Conservation (phyloP, 2,329 filamentous ascomycete genomes). For the Trichoderma asperellum region DNA sequence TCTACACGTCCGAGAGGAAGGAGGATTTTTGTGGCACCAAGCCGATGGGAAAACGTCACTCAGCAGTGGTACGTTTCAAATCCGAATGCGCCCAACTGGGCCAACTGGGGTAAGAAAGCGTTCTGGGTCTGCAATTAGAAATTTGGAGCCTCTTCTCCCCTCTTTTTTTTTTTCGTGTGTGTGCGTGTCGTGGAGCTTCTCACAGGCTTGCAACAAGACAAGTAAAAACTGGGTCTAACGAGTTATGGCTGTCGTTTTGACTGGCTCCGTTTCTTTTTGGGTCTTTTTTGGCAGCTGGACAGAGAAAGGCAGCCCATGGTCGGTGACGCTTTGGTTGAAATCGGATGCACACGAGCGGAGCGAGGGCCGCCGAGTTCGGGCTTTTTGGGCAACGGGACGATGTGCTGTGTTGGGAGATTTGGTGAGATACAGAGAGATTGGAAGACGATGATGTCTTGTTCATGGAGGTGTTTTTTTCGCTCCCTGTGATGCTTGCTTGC, state of each 20-base stretch:
- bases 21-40: constrained; percentile 21
- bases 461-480: background rate
- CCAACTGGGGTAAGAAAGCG: constrained; percentile 23
- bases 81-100: constrained; percentile 22
- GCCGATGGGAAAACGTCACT: constrained; percentile 21
- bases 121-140: constrained; percentile 26
- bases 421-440: background rate
- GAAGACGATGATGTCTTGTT: background rate
- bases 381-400: constrained; percentile 3
- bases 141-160: constrained; percentile 5
- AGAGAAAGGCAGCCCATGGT: constrained; percentile 1
- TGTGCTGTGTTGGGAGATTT: background rate
- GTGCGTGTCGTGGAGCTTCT: constrained; percentile 17
- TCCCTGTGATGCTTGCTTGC: no score
- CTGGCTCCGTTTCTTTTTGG: constrained; percentile 8
- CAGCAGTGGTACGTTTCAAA: constrained; percentile 25
- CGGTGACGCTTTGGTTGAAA: constrained; percentile 24
- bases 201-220: background rate
- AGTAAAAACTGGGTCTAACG: background rate
- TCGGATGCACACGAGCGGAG: constrained; percentile 18
- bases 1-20: constrained; percentile 11
- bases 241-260: background rate
- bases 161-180: background rate
- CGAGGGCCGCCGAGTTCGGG: constrained; percentile 24
- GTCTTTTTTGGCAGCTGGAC: background rate